Conservation (phyloP, 306 rosid genomes). For the Abrus precatorius region DNA sequence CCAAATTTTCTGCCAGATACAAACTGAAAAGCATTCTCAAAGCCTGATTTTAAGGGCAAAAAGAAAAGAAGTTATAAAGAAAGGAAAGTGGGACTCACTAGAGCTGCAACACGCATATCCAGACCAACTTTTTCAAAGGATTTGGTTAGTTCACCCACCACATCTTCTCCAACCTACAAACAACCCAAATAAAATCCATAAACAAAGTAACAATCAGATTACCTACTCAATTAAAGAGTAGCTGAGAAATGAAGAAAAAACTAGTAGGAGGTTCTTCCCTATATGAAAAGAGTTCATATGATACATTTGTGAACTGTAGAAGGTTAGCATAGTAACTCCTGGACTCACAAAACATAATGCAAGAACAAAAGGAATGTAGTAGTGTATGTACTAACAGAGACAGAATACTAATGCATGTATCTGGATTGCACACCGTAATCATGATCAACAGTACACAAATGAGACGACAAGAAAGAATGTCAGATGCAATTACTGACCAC, state of each 20-base stretch:
- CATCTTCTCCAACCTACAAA: conserved; percentile 94
- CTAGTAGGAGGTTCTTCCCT: conserved; percentile 4
- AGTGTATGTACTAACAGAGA: conserved; percentile 28
- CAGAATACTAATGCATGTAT: conserved; percentile 31
- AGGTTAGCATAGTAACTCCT: neutral
- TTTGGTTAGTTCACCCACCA: conserved; percentile 78
- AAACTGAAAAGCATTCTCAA: conserved; percentile 35
- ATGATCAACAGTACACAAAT: conserved; percentile 35
- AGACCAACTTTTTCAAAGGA: conserved; percentile 81
- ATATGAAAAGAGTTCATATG: conserved; percentile 9
- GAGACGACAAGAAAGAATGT: conserved; percentile 24
- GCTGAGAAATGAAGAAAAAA: conserved; percentile 14
- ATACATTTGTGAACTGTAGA: neutral
- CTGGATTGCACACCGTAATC: conserved; percentile 13
- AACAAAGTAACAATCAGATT: conserved; percentile 24
- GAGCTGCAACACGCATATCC: conserved; percentile 92
- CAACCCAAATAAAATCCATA: conserved; percentile 42
- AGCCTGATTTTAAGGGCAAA: neutral
- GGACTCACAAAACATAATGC: neutral
- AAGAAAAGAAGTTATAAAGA: conserved; percentile 20
- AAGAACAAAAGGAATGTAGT: conserved; percentile 4
- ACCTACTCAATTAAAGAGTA: neutral
- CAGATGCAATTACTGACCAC: too few species aligned
- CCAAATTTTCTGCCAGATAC: conserved; percentile 23
- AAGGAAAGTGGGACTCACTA: conserved; percentile 65